These are phyloP conservation scores for Decorospora gaudefroyi DNA, from an alignment of 2,329 filamentous ascomycete genomes.

Conservation along the genomic window DNA sequence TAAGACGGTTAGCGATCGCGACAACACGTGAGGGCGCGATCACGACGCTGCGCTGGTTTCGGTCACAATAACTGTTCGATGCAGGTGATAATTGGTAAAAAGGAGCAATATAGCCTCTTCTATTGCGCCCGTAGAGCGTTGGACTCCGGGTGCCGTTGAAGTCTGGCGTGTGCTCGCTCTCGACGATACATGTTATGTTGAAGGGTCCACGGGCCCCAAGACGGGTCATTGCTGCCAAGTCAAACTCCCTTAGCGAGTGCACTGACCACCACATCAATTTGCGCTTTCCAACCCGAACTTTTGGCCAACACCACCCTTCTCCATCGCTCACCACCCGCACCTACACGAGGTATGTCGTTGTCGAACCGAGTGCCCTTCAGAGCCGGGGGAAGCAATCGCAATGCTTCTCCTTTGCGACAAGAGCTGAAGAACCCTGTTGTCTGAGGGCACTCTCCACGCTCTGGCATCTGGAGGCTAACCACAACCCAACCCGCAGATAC, in stretches of 20 bases:
- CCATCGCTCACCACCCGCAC: constrained; percentile 32
- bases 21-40: constrained; percentile 28
- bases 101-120: not conserved
- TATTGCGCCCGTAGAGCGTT: no score
- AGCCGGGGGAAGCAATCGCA: constrained; percentile 57
- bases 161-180: constrained; percentile 9
- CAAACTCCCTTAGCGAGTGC: constrained; percentile 24
- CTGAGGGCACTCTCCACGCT: constrained; percentile 69
- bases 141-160: constrained; percentile 1
- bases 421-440: constrained; percentile 70
- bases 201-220: constrained; percentile 9
- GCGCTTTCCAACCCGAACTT: constrained; percentile 31
- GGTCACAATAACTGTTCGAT: not conserved
- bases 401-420: constrained; percentile 55
- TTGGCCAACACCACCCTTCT: constrained; percentile 22
- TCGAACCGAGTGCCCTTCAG: constrained; percentile 55
- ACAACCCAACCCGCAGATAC: constrained; percentile 57
- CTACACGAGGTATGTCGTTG: constrained; percentile 47
- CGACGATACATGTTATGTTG: not conserved
- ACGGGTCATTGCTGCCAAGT: constrained; percentile 15
- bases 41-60: not conserved
- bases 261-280: constrained; percentile 31
- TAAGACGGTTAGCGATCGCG: constrained; percentile 32
- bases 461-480: constrained; percentile 68
- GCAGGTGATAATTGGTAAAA: not conserved